These are phyloP conservation scores for Trichoderma virens DNA, from an alignment of 495 filamentous ascomycete genomes.

Conservation along the genomic window DNA sequence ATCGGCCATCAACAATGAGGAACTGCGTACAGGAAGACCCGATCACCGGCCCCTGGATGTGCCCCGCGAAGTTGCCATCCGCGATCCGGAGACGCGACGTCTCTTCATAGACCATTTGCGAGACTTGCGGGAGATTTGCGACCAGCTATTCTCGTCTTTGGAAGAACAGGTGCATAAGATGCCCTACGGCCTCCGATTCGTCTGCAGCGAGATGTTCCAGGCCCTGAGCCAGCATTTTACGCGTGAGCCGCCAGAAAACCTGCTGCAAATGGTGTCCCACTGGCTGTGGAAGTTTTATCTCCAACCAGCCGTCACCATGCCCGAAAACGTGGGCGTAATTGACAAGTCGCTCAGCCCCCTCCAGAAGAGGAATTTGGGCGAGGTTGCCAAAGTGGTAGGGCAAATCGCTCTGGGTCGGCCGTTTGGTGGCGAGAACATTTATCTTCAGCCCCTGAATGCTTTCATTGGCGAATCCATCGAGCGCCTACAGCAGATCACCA, in stretches of 20 bases:
- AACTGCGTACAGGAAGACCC: constrained; percentile 79
- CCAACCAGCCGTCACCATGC: constrained; percentile 76
- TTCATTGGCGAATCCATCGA: constrained; percentile 83
- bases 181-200: constrained; percentile 88
- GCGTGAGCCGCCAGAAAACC: constrained; percentile 64
- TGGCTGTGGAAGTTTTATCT: constrained; percentile 95
- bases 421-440: constrained; percentile 91
- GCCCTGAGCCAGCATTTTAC: constrained; percentile 66
- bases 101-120: constrained; percentile 90
- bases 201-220: constrained; percentile 81
- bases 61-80: constrained; percentile 83
- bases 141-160: constrained; percentile 73
- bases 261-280: constrained; percentile 77
- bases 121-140: constrained; percentile 85
- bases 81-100: constrained; percentile 82
- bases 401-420: constrained; percentile 78
- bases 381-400: constrained; percentile 83
- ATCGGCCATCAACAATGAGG: constrained; percentile 90
- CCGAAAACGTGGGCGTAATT: constrained; percentile 82
- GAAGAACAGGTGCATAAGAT: constrained; percentile 80
- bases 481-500: constrained; percentile 65
- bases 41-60: constrained; percentile 74
- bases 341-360: constrained; percentile 81
- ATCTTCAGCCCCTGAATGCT: constrained; percentile 86
- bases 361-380: constrained; percentile 85